A percentile compares a stretch with the other conserved stretches of the same genome.
phyloP scores from a whole-genome alignment of 140 eudicot species.

The Stevia rebaudiana region DNA sequence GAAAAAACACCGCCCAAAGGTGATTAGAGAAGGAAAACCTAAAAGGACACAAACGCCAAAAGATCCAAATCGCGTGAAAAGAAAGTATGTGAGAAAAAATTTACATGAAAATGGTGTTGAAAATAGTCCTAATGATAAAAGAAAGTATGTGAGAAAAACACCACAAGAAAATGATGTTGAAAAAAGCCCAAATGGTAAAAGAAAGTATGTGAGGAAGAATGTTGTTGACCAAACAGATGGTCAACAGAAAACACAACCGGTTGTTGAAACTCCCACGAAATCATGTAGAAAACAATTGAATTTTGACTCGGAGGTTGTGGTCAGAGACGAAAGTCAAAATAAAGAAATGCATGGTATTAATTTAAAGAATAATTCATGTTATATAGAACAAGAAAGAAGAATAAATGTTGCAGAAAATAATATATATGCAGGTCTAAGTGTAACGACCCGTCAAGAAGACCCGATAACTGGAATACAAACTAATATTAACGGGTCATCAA shows the following conservation, averaged over 20 bases:
- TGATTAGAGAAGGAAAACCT: constrained; percentile 49
- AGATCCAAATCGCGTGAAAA: constrained; percentile 28
- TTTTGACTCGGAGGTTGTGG: constrained; percentile 42
- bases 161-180: constrained; percentile 22
- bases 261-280: constrained; percentile 21
- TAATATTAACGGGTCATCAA: constrained; percentile 7
- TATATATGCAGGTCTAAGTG: constrained; percentile 17
- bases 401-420: constrained; percentile 23
- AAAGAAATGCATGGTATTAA: constrained; percentile 17
- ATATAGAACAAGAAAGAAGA: constrained; percentile 24
- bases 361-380: constrained; percentile 32
- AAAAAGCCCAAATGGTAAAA: constrained; percentile 24
- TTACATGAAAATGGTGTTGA: constrained; percentile 22
- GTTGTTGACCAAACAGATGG: constrained; percentile 14
- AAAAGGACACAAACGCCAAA: constrained; percentile 37
- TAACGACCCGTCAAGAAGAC: not conserved
- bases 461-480: constrained; percentile 15
- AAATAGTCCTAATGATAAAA: constrained; percentile 23
- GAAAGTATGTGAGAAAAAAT: constrained; percentile 31
- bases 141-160: constrained; percentile 48
- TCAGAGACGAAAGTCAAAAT: constrained; percentile 19
- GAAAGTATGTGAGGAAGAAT: constrained; percentile 51
- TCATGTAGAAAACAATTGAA: constrained; percentile 45
- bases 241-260: constrained; percentile 17
- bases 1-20: constrained; percentile 66